Conservation (phyloP, 1,284 basidiomycete species). For the Ganoderma sinense region DNA sequence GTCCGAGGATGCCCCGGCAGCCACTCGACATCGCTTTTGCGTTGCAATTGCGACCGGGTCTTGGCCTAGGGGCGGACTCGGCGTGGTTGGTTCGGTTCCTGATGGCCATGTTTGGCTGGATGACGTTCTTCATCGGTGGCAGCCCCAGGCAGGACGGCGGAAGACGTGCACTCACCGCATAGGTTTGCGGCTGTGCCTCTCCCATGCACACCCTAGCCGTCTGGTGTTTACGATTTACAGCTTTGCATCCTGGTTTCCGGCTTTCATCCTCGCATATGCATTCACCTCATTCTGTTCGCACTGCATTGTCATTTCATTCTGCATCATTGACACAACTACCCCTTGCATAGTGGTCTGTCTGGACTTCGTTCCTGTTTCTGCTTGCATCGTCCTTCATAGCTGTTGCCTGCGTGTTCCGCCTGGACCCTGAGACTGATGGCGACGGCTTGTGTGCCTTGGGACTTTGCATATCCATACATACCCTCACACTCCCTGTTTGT, state of each 20-base stretch:
- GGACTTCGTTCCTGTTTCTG: not conserved
- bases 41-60: conserved; percentile 74
- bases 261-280: conserved; percentile 12
- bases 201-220: not conserved
- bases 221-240: not conserved
- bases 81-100: conserved; percentile 82
- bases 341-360: conserved; percentile 6
- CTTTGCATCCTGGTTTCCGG: not conserved
- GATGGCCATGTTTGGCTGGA: conserved; percentile 83
- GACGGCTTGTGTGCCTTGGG: conserved; percentile 11
- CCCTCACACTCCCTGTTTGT: conserved; percentile 21
- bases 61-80: conserved; percentile 72
- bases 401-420: conserved; percentile 11
- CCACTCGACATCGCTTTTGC: conserved; percentile 74
- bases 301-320: conserved; percentile 1
- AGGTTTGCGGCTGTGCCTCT: conserved; percentile 1
- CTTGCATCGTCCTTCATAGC: conserved; percentile 15
- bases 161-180: conserved; percentile 23
- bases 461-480: conserved; percentile 17
- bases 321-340: conserved; percentile 13
- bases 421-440: conserved; percentile 14
- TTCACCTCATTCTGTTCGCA: conserved; percentile 4
- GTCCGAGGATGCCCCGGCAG: conserved; percentile 46
- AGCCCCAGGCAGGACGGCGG: conserved; percentile 17
- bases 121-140: conserved; percentile 55